phyloP scores from a whole-genome alignment of 1,284 basidiomycete genomes.

The Psilocybe mexicana region DNA sequence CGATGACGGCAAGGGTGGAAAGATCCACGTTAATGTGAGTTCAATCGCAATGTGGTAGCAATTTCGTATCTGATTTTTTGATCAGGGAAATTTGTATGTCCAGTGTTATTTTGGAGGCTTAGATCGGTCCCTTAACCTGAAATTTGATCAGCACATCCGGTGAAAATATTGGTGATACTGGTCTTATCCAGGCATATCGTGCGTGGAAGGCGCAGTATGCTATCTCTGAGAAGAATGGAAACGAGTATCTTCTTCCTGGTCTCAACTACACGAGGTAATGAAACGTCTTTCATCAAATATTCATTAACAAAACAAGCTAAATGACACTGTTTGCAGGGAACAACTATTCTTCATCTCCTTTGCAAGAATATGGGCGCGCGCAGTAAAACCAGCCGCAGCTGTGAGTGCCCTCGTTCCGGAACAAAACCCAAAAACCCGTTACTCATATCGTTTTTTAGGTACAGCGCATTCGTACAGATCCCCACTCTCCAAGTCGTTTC shows the following conservation, averaged over 20 bases:
- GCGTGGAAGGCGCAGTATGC: constrained; percentile 81
- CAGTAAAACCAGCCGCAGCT: constrained; percentile 74
- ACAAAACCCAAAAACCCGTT: background rate
- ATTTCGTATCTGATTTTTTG: constrained; percentile 11
- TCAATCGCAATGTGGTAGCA: background rate
- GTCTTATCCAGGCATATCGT: constrained; percentile 83
- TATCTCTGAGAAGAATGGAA: constrained; percentile 52
- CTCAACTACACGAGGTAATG: constrained; percentile 70
- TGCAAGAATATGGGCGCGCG: constrained; percentile 75
- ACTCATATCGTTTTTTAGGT: constrained; percentile 42
- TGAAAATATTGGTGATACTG: constrained; percentile 89
- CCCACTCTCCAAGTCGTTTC: constrained; percentile 82
- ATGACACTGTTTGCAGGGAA: constrained; percentile 48
- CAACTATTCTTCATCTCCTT: constrained; percentile 92
- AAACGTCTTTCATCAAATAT: background rate
- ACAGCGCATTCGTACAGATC: constrained; percentile 81
- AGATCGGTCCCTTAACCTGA: background rate
- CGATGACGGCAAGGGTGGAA: constrained; percentile 82
- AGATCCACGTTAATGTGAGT: constrained; percentile 84
- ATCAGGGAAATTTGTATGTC: constrained; percentile 71
- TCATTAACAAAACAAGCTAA: background rate
- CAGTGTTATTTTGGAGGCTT: background rate
- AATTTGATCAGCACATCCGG: constrained; percentile 65
- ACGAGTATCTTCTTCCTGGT: constrained; percentile 80
- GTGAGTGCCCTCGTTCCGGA: constrained; percentile 37